Base-by-base conservation (phyloP, 192 early-diverging fungal species). In the Podila horticola region DNA sequence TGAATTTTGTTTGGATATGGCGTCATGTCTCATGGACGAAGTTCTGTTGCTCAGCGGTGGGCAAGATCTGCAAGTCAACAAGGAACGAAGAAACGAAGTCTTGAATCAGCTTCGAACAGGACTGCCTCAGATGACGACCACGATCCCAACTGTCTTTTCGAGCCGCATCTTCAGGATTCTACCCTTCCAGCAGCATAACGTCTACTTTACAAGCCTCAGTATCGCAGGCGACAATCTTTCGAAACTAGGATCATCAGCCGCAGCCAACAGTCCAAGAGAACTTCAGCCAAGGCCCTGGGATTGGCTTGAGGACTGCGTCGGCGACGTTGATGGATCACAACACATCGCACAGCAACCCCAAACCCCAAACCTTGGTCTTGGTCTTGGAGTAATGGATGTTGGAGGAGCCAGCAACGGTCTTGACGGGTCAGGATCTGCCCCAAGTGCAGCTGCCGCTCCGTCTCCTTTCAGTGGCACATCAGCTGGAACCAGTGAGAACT, bases 1-100 rank as follows among this genome's bases (percentile, higher is more conserved):
- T 84, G 87, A 88, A 63, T 86, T 88, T 74, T 82, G 83, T 26
- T 51, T 88, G 22, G 87, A 88, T 62, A 73, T 88, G 50, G 87
- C 86, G 15, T 88, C 87, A 20, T 74, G 84, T 26, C 58, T 88
- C 1, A 85, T 88, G 74, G 87, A 88, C 48, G 86, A 84, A 69
- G 82, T 74, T 6, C 55, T 68, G 12, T 26, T 72, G 26, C 61
- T 76, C 10, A 36, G 17, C 49, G 41, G 31, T 50, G 67, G 69
- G 12, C 67, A 55, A 20, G 61, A 41, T 50, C 9, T 67, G 29
- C 52, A 41, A 33, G 51, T 55, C 22, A 33, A 64, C 24, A 86
- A 76, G 66, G 79, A 69, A 5, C 60, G 86, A 20, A 79, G 85
- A 38, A 88, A 88, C 33, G 72, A 79, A 20, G 84, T 82, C 22